A percentile compares a stretch with the other conserved stretches of the same genome.
Conservation (phyloP, 306 rosid species). For the Citrullus colocynthis region DNA sequence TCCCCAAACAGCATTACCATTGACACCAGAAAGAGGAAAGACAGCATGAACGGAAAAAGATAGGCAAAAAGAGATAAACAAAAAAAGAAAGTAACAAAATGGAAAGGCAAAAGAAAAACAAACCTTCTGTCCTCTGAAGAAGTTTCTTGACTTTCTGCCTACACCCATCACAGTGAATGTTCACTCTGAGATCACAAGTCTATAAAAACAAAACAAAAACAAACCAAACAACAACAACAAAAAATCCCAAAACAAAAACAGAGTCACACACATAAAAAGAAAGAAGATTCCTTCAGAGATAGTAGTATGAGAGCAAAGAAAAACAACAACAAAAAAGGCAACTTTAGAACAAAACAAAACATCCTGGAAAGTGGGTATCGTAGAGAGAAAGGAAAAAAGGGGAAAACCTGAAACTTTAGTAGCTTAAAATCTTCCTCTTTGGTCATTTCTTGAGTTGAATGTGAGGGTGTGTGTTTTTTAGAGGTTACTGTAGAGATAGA, state of each 20-base stretch:
- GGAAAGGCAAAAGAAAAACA: background rate
- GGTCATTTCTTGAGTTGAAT: constrained; percentile 46
- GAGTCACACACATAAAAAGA: too few species aligned
- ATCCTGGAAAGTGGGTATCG: background rate
- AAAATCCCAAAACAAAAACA: background rate
- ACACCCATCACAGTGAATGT: constrained; percentile 97
- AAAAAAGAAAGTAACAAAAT: background rate
- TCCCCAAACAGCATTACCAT: background rate
- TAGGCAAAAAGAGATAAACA: background rate
- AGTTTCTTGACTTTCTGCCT: constrained; percentile 94
- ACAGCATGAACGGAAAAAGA: background rate
- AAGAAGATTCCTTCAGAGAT: constrained; percentile 16
- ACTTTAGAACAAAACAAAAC: constrained; percentile 17
- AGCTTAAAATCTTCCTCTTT: constrained; percentile 94
- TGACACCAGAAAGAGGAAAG: background rate
- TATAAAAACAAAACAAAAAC: constrained; percentile 20
- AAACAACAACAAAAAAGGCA: constrained; percentile 7
- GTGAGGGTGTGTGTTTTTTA: background rate
- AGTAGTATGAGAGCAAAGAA: background rate
- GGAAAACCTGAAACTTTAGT: constrained; percentile 79
- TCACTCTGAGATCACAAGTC: constrained; percentile 88
- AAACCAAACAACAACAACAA: background rate
- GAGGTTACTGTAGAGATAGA: background rate
- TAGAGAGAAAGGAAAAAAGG: constrained; percentile 19
- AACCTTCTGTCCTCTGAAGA: constrained; percentile 96